Conservation (phyloP, 2,329 filamentous ascomycete species). For the Nemania abortiva region DNA sequence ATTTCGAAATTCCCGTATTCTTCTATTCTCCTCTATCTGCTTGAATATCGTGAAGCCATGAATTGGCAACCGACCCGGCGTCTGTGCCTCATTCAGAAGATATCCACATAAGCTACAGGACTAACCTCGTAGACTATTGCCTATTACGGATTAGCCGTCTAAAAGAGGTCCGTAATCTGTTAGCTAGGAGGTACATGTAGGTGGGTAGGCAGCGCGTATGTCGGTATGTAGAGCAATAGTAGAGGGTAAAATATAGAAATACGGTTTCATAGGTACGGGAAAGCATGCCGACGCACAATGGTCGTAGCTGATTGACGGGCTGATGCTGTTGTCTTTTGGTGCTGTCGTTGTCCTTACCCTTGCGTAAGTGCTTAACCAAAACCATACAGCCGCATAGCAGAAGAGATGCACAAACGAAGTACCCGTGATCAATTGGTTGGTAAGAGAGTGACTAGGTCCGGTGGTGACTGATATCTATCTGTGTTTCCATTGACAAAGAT, state of each 20-base stretch:
- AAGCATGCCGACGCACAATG: constrained; percentile 8
- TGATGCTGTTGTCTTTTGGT: constrained; percentile 3
- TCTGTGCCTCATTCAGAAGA: constrained; percentile 15
- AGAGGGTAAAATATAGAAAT: constrained; percentile 27
- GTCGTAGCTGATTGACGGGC: constrained; percentile 25
- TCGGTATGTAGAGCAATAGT: not conserved
- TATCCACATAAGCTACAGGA: constrained; percentile 32
- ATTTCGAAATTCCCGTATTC: not conserved
- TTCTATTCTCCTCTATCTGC: constrained; percentile 2
- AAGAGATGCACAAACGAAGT: not conserved
- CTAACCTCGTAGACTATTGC: constrained; percentile 8
- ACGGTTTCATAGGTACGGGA: constrained; percentile 4
- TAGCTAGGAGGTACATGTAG: not conserved
- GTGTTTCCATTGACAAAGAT: constrained; percentile 17
- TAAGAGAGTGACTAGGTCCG: not conserved
- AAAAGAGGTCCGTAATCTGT: not conserved
- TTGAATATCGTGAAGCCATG: constrained; percentile 9
- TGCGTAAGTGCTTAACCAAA: not conserved
- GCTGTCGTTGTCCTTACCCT: not conserved
- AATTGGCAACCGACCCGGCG: constrained; percentile 13
- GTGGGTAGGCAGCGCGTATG: not conserved
- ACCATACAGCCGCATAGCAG: not conserved
- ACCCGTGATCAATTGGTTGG: not conserved
- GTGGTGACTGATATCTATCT: constrained; percentile 3
- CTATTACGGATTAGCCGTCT: not conserved